Percentiles rank a stretch among this genome's conserved stretches.
Evolutionary conservation across 2,329 filamentous ascomycete species (phyloP).

Genomic region (Bipolaris zeicola): DNA sequence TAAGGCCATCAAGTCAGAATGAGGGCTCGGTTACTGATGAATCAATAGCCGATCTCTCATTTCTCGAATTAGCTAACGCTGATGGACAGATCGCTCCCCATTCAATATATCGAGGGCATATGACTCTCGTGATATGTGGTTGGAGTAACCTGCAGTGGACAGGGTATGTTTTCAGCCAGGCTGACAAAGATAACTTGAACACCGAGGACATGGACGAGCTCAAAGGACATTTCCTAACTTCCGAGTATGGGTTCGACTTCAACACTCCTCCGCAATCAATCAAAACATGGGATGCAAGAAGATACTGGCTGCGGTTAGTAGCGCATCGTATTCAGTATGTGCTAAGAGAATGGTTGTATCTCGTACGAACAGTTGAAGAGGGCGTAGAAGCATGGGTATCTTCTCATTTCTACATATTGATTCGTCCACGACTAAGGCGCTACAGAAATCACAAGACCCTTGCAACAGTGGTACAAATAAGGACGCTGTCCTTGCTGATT

Average conservation of each 20-base stretch:
- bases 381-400: constrained; percentile 9
- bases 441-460: background rate
- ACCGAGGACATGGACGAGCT: background rate
- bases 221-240: background rate
- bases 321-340: constrained; percentile 3
- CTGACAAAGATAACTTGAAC: background rate
- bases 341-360: constrained; percentile 6
- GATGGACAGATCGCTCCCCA: background rate
- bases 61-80: background rate
- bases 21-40: background rate
- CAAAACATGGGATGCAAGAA: constrained; percentile 14
- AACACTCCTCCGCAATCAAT: background rate
- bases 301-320: constrained; percentile 13
- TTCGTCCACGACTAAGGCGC: background rate
- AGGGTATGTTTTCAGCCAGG: constrained; percentile 5
- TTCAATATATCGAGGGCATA: constrained; percentile 5
- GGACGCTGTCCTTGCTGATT: background rate
- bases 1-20: background rate
- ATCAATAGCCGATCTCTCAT: background rate
- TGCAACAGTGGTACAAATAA: background rate
- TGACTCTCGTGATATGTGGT: constrained; percentile 10
- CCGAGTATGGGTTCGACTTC: background rate
- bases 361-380: constrained; percentile 12
- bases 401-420: background rate
- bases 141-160: constrained; percentile 10